These are phyloP conservation scores for Trichoderma polysporum DNA, from an alignment of 2,329 filamentous ascomycete species.

Conservation along the genomic window DNA sequence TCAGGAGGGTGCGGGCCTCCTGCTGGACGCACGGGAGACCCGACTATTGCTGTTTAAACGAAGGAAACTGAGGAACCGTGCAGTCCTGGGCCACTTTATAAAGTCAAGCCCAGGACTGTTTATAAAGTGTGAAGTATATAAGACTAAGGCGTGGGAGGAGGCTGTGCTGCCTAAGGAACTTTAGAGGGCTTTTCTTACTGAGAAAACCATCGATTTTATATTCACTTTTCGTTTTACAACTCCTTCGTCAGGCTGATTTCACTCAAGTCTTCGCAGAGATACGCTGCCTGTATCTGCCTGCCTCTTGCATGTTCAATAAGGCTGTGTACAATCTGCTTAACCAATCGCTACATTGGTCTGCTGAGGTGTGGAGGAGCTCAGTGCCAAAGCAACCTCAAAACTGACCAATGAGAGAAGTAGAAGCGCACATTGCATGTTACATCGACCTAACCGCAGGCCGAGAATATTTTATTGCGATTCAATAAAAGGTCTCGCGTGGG, in stretches of 20 bases:
- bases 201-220: not conserved
- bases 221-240: not conserved
- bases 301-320: not conserved
- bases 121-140: not conserved
- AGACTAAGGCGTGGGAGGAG: not conserved
- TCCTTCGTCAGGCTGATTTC: too few species aligned
- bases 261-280: too few species aligned
- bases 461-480: not conserved
- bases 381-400: not conserved
- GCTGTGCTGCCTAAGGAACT: not conserved
- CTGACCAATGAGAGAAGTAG: not conserved
- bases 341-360: not conserved
- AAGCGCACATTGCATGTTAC: not conserved
- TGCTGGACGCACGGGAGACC: not conserved
- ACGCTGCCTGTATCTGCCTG: not conserved
- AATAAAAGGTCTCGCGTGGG: not conserved
- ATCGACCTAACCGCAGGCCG: not conserved
- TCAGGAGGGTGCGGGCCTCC: not conserved
- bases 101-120: not conserved
- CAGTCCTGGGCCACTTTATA: not conserved
- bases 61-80: not conserved
- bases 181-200: too few species aligned
- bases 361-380: not conserved
- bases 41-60: not conserved
- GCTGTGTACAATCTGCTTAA: not conserved